Conservation (phyloP, 108 stramenopile genomes). For the Bacterosira constricta region DNA sequence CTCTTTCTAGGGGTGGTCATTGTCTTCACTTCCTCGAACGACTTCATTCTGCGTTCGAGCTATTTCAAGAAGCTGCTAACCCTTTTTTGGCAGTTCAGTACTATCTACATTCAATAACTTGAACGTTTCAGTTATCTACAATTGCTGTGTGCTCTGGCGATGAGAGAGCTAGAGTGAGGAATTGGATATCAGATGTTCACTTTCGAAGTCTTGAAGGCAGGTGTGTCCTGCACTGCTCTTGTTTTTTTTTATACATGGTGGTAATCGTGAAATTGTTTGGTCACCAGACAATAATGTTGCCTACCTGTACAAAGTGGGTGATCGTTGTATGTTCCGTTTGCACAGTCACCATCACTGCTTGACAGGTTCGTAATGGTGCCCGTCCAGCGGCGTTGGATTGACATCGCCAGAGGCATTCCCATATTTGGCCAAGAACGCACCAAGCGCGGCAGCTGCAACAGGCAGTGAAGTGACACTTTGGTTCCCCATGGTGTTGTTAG, state of each 20-base stretch:
- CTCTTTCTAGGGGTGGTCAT: not conserved
- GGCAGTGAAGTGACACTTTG: constrained; percentile 36
- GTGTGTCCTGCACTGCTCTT: not conserved
- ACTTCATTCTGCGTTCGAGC: not conserved
- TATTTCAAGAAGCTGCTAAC: not conserved
- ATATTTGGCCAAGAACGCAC: constrained; percentile 59
- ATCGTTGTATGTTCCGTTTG: not conserved
- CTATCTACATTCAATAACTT: not conserved
- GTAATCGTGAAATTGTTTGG: not conserved
- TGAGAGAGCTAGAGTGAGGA: too few relatives aligned
- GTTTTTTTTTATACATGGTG: not conserved
- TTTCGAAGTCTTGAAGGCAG: not conserved
- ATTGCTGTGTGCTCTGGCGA: too few relatives aligned
- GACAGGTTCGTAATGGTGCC: not conserved
- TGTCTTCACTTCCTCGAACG: too few relatives aligned
- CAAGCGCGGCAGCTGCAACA: constrained; percentile 60
- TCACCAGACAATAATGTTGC: too few relatives aligned
- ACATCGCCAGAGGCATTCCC: constrained; percentile 28
- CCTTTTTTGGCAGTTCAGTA: not conserved
- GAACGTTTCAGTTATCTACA: not conserved
- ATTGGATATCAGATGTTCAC: too few relatives aligned
- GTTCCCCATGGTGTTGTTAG: constrained; percentile 1
- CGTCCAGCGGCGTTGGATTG: not conserved
- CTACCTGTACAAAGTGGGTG: not conserved
- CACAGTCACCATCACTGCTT: constrained; percentile 11